Base-by-base conservation (phyloP, 106 monocot genomes). In the Allium sativum region DNA sequence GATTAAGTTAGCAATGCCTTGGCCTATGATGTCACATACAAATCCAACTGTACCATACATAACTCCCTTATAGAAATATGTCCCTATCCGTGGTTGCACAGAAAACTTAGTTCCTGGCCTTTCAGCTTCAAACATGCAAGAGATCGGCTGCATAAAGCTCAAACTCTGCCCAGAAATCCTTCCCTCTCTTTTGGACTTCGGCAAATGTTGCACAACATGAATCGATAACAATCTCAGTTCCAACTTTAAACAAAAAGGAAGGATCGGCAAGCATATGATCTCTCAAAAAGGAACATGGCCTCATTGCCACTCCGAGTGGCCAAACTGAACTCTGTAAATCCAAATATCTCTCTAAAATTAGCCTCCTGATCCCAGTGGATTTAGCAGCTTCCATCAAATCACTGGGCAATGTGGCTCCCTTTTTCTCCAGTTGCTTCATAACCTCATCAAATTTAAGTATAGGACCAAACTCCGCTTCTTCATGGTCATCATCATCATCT, bases 121-220 rank as follows among this genome's bases (percentile, higher is more conserved):
- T n/a, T n/a, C n/a, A n/a, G n/a, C n/a, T n/a, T n/a, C n/a, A n/a
- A n/a, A n/a, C n/a, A n/a, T n/a, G n/a, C 62, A 92, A 67, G 68
- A 87, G 78, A 61, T 92, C 92, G 1, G 92, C 92, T 3, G 79
- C 76, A 52, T 92, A 92, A 70, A 92, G 64, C 62, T 92, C 92
- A 69, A 92, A 92, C 45, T 92, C 92, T 7, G 80, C 70, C 92
- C 92, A 92, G 62, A 92, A 92, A 74, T 87, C 87, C 40, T 87
- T 75, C 9, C 92, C 92, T 64, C 92, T 87, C 76, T 84, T 92
- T 58, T 87, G 87, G 67, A 92, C 67, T 68, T 92, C 92, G 1
- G 87, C 92, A 69, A 87, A 81, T 11, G 92, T 92, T 1, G 87
- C 92, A 69, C 92, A 92, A 59, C 87, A 84, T n/a, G 92, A 76